phyloP scores from a whole-genome alignment of 2,329 filamentous ascomycete species.

The Cephalotrichum gorgonifer region DNA sequence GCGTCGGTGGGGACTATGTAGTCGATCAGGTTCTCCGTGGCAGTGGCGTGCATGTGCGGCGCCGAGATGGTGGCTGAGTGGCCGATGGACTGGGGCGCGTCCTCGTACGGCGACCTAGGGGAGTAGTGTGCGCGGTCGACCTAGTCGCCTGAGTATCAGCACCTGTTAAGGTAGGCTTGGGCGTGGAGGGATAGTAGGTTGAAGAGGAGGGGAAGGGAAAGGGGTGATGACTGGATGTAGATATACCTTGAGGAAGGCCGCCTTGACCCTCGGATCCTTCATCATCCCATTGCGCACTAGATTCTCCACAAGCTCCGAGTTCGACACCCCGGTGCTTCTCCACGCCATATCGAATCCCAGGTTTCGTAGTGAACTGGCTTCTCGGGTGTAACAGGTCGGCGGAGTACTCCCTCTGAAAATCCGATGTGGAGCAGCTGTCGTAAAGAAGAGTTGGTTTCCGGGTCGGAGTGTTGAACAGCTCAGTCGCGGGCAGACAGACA shows the following conservation, averaged over 20 bases:
- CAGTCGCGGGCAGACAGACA: too few species aligned
- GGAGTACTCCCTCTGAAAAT: too few species aligned
- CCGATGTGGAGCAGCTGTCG: too few species aligned
- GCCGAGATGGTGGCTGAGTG: conserved; percentile 46
- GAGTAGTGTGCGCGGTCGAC: conserved; percentile 86
- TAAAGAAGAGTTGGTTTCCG: too few species aligned
- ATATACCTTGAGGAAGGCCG: conserved; percentile 65
- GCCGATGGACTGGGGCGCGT: conserved; percentile 45
- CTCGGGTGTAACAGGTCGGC: too few species aligned
- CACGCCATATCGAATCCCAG: conserved; percentile 66
- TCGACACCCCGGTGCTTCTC: conserved; percentile 68
- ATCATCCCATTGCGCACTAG: conserved; percentile 64
- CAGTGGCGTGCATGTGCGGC: conserved; percentile 51
- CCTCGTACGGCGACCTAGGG: conserved; percentile 56
- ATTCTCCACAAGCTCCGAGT: conserved; percentile 68
- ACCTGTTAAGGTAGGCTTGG: too few species aligned
- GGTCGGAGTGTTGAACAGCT: too few species aligned
- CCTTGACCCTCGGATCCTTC: conserved; percentile 56
- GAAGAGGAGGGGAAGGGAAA: background rate
- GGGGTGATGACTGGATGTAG: too few species aligned
- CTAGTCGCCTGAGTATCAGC: conserved; percentile 25
- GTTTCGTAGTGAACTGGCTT: too few species aligned
- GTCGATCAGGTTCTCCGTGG: conserved; percentile 36
- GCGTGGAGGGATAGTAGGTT: too few species aligned
- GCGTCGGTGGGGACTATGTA: conserved; percentile 25